phyloP scores from a whole-genome alignment of 768 basidiomycete genomes.

The Podaxis mareebaensis region DNA sequence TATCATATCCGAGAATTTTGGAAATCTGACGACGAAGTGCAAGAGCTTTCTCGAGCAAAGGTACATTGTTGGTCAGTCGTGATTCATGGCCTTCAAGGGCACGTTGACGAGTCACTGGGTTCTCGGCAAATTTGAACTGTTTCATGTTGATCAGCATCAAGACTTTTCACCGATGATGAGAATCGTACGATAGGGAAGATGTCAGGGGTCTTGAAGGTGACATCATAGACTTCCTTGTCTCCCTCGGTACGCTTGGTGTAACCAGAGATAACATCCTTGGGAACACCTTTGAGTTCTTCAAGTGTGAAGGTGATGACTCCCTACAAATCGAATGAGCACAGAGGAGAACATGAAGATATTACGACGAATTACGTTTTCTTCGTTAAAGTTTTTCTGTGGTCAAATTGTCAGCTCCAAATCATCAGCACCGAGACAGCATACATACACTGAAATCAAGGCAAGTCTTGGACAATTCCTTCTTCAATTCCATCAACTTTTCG shows the following conservation, averaged over 20 bases:
- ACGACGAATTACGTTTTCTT: constrained; percentile 62
- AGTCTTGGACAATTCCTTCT: constrained; percentile 76
- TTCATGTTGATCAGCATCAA: neutral
- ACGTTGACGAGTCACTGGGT: constrained; percentile 63
- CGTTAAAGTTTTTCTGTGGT: constrained; percentile 81
- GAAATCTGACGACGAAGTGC: constrained; percentile 72
- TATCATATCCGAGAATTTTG: constrained; percentile 67
- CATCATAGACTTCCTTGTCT: constrained; percentile 61
- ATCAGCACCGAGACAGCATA: constrained; percentile 10
- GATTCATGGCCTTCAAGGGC: constrained; percentile 71
- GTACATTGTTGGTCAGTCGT: constrained; percentile 68
- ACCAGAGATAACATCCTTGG: constrained; percentile 75
- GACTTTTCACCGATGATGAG: neutral
- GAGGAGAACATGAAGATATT: neutral
- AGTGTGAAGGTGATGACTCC: constrained; percentile 62
- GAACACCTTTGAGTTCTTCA: constrained; percentile 80
- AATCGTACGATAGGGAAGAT: constrained; percentile 70
- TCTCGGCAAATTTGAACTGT: constrained; percentile 80
- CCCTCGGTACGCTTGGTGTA: constrained; percentile 67
- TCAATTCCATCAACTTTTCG: constrained; percentile 53
- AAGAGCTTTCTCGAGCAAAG: constrained; percentile 66
- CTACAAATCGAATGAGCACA: constrained; percentile 31
- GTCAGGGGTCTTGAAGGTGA: constrained; percentile 83
- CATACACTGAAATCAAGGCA: constrained; percentile 80
- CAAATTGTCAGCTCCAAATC: constrained; percentile 3